Percentiles rank a stretch among this genome's conserved stretches.
Conservation (phyloP, 192 early-diverging fungal genomes). For the Coemansia sp. region DNA sequence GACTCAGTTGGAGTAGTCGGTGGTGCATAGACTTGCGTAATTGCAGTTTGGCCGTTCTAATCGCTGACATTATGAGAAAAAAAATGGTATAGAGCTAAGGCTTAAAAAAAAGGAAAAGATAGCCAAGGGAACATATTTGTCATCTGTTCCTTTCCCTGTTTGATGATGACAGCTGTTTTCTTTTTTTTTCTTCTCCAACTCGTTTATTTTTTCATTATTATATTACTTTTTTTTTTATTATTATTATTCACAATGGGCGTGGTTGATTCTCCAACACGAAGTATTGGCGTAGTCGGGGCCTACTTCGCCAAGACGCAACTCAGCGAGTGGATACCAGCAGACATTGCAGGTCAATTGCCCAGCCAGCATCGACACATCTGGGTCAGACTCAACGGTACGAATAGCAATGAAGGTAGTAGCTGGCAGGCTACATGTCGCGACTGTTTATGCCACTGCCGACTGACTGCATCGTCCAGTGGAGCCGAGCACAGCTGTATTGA, state of each 20-base stretch:
- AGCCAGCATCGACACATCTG: slow-evolving; percentile 35
- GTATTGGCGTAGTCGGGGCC: slow-evolving; percentile 29
- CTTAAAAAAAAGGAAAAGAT: not conserved
- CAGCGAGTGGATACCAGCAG: slow-evolving; percentile 32
- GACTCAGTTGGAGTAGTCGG: slow-evolving; percentile 7
- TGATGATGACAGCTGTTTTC: slow-evolving; percentile 4
- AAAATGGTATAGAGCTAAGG: not conserved
- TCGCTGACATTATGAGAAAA: not conserved
- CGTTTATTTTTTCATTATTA: not conserved
- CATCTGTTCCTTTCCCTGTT: not conserved
- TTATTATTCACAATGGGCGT: slow-evolving; percentile 9
- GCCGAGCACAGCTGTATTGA: slow-evolving; percentile 27
- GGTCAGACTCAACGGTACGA: slow-evolving; percentile 14
- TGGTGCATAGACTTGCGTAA: slow-evolving; percentile 36
- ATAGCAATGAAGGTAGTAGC: not conserved
- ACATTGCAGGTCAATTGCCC: slow-evolving; percentile 19
- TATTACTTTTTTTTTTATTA: slow-evolving; percentile 1
- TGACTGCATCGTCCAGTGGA: not conserved
- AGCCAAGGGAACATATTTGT: not conserved
- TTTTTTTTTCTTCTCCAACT: not conserved
- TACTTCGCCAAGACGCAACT: slow-evolving; percentile 38
- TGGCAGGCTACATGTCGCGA: slow-evolving; percentile 37
- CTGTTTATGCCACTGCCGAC: slow-evolving; percentile 27
- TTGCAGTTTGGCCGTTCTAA: slow-evolving; percentile 26
- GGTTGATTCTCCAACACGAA: slow-evolving; percentile 6